Conservation (phyloP, 1,284 basidiomycete species). For the Cutaneotrichosporon arboriforme region DNA sequence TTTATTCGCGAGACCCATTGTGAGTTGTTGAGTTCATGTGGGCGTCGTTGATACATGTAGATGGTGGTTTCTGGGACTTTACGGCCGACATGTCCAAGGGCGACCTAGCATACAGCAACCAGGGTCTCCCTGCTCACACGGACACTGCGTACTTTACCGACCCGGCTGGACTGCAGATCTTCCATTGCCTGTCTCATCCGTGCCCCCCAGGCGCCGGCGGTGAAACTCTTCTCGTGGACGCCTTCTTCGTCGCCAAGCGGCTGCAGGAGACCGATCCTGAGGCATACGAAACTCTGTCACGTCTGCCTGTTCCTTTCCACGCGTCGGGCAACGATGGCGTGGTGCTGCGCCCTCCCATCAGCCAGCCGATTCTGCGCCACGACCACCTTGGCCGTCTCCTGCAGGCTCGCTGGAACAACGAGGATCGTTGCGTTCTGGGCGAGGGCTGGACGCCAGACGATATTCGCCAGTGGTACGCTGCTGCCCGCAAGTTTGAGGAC, state of each 20-base stretch:
- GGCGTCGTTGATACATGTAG: constrained; percentile 47
- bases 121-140: constrained; percentile 85
- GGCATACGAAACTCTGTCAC: constrained; percentile 66
- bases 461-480: constrained; percentile 77
- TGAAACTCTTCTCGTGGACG: constrained; percentile 84
- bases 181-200: constrained; percentile 85
- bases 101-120: constrained; percentile 80
- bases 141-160: constrained; percentile 94
- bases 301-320: constrained; percentile 70
- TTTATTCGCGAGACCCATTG: constrained; percentile 94
- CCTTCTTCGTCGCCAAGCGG: constrained; percentile 81
- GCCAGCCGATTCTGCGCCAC: constrained; percentile 59
- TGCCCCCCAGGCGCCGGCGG: constrained; percentile 67
- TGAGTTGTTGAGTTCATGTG: constrained; percentile 41
- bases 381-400: constrained; percentile 60
- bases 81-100: constrained; percentile 86
- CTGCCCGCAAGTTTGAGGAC: constrained; percentile 71
- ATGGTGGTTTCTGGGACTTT: constrained; percentile 95
- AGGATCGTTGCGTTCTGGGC: constrained; percentile 75
- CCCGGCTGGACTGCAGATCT: constrained; percentile 87
- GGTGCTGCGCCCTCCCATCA: constrained; percentile 60
- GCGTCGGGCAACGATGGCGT: constrained; percentile 72
- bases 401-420: constrained; percentile 90
- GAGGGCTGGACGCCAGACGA: constrained; percentile 55
- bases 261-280: constrained; percentile 68